A percentile compares a stretch with the other conserved stretches of the same genome.
phyloP scores from a whole-genome alignment of 257 asterid genomes.

The Solanum clarkiae region DNA sequence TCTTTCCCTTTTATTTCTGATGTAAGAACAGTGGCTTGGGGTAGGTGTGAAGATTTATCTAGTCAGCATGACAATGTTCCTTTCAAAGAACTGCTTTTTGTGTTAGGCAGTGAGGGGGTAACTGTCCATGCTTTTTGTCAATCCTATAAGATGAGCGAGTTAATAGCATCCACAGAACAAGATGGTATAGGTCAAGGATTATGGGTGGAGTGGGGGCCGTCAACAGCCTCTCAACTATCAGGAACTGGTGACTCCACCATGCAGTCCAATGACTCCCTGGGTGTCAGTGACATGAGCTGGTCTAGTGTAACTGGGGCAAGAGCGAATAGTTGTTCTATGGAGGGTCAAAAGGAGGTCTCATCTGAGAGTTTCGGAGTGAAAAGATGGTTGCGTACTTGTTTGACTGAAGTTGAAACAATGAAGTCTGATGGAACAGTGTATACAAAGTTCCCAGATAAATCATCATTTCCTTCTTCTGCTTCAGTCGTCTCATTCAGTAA shows the following conservation, averaged over 20 bases:
- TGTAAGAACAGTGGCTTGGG: slow-evolving; percentile 85
- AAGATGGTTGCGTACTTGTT: slow-evolving; percentile 59
- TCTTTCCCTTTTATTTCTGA: slow-evolving; percentile 42
- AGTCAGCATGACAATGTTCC: slow-evolving; percentile 44
- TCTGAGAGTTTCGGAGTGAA: slow-evolving; percentile 27
- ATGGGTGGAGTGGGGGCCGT: slow-evolving; percentile 91
- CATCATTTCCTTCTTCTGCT: slow-evolving; percentile 36
- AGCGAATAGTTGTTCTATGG: slow-evolving; percentile 8
- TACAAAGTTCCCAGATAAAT: slow-evolving; percentile 52
- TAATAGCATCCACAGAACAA: slow-evolving; percentile 17
- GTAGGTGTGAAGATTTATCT: slow-evolving; percentile 38
- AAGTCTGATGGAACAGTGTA: slow-evolving; percentile 36
- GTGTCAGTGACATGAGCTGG: background rate
- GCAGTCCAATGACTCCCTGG: slow-evolving; percentile 5
- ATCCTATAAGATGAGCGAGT: slow-evolving; percentile 18
- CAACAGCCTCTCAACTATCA: slow-evolving; percentile 11
- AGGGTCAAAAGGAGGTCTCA: slow-evolving; percentile 21
- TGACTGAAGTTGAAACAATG: slow-evolving; percentile 39
- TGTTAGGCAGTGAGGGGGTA: slow-evolving; percentile 65
- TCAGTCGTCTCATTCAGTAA: slow-evolving; percentile 54
- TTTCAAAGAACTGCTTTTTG: slow-evolving; percentile 69
- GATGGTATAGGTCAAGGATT: slow-evolving; percentile 44
- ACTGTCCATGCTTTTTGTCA: slow-evolving; percentile 69
- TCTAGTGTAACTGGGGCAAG: slow-evolving; percentile 7
- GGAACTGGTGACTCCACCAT: slow-evolving; percentile 13